Conservation (phyloP, 805 yeast species). For the Clavispora asparagi region DNA sequence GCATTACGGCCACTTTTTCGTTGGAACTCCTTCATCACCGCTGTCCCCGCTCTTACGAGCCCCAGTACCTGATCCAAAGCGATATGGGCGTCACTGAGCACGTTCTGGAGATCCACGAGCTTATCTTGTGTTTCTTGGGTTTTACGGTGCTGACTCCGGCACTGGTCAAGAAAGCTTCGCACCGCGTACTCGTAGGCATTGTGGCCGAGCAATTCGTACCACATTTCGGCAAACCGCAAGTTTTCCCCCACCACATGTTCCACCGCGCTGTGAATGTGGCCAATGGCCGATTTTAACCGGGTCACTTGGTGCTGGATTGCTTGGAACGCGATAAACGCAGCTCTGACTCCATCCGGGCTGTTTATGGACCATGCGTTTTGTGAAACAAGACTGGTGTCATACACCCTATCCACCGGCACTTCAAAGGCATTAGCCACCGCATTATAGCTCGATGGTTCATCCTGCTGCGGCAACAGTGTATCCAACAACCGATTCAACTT, state of each 20-base stretch:
- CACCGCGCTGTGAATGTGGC: background rate
- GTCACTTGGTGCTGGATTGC: background rate
- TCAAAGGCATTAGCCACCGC: background rate
- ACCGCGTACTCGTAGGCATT: constrained; percentile 1
- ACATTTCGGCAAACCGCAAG: background rate
- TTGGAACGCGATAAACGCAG: background rate
- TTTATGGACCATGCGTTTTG: background rate
- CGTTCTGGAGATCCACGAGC: background rate
- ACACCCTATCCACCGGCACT: background rate
- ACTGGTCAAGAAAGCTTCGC: background rate
- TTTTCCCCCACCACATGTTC: background rate
- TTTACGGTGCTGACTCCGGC: background rate
- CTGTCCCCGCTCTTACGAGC: background rate
- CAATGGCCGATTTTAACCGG: background rate
- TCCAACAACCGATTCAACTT: background rate
- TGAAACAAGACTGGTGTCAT: background rate
- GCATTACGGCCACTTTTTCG: too few relatives aligned
- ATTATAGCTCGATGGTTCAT: background rate
- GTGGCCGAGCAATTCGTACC: constrained; percentile 1
- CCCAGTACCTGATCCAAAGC: background rate
- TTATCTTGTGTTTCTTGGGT: background rate
- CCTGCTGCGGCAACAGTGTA: background rate
- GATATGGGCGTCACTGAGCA: background rate
- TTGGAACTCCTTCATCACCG: background rate
- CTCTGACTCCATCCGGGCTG: background rate